A percentile compares a stretch with the other conserved stretches of the same genome.
phyloP scores from a whole-genome alignment of 2,329 filamentous ascomycete species.

The Corynespora cassiicola region DNA sequence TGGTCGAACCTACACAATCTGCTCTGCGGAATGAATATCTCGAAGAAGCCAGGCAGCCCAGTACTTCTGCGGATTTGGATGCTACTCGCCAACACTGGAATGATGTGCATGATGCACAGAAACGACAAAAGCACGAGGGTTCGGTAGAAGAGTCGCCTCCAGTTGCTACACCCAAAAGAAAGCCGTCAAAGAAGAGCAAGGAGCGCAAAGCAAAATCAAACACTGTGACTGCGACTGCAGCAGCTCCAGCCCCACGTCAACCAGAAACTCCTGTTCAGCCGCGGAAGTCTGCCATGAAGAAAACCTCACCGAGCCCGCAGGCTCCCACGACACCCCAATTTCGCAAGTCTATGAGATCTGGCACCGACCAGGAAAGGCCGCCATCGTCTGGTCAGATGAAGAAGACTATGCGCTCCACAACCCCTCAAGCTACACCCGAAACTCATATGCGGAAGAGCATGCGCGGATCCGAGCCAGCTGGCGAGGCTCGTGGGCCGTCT shows the following conservation, averaged over 20 bases:
- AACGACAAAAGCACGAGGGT: conserved; percentile 67
- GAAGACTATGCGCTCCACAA: conserved; percentile 10
- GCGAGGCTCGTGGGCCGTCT: conserved; percentile 30
- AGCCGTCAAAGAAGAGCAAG: conserved; percentile 23
- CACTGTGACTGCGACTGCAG: too few relatives aligned
- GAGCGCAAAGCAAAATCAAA: too few relatives aligned
- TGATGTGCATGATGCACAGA: conserved; percentile 67
- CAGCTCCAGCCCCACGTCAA: conserved; percentile 13
- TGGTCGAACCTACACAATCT: conserved; percentile 18
- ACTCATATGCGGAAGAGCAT: conserved; percentile 47
- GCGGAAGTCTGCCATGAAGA: conserved; percentile 50
- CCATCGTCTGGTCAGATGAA: too few relatives aligned
- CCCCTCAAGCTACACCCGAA: conserved; percentile 13
- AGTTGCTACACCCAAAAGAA: conserved; percentile 39
- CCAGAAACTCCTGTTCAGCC: conserved; percentile 35
- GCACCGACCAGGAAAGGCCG: conserved; percentile 16
- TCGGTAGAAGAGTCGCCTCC: conserved; percentile 57
- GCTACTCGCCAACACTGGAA: conserved; percentile 74
- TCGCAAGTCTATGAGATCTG: conserved; percentile 44
- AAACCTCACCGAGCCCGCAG: conserved; percentile 39
- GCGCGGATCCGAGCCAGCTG: conserved; percentile 47
- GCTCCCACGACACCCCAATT: conserved; percentile 36
- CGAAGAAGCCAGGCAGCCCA: conserved; percentile 8
- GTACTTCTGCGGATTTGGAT: conserved; percentile 72
- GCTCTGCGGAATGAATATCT: conserved; percentile 15